Base-by-base conservation (phyloP, 1,139 yeast species). In the Meyerozyma carpophila region DNA sequence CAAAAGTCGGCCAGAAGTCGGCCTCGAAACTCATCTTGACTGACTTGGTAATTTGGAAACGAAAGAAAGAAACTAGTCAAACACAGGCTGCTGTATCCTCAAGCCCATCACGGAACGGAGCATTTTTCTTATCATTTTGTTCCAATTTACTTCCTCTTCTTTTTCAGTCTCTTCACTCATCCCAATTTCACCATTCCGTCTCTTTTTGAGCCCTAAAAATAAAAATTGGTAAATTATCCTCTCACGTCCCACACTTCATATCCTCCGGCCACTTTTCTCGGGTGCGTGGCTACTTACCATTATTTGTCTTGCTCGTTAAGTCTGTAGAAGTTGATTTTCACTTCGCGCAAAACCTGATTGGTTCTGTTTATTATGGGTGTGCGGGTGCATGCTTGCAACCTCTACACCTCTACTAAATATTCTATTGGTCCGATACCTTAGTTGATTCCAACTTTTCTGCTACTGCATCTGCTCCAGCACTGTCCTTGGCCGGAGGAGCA, bases 401-500 rank as follows among this genome's bases (percentile, higher is more conserved):
- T 34, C 16, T 18, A 10, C 20, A 34, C 37, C 24, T 18, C 13
- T 34, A 20, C 13, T 24, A 11, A 11, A 6, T 25, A 21, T 21
- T 11, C 21, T 25, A 28, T 24, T 28, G 39, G 42, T 56, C 51
- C 28, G 56, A 55, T 47, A 59, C 46, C 28, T 53, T 57, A 29
- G 58, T 45, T 14, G 50, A 46, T 29, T 55, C 50, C 37, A 59
- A 50, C 28, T 47, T 43, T 27, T 44, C 47, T 26, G 51, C 46
- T 27, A 51, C 44, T n/a, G 44, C 48, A 13, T 50, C 48, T n/a
- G 44, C 52, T 21, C 32, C 42, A 34, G 50, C 42, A 8, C 44
- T 50, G 16, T 55, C 40, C 16, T 40, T 31, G 14, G 44, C 41
- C 28, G 45, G 41, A 18, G 51, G 34, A 8, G 49, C 49, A 27